Conservation (phyloP, 768 basidiomycete species). For the Suillus subluteus region DNA sequence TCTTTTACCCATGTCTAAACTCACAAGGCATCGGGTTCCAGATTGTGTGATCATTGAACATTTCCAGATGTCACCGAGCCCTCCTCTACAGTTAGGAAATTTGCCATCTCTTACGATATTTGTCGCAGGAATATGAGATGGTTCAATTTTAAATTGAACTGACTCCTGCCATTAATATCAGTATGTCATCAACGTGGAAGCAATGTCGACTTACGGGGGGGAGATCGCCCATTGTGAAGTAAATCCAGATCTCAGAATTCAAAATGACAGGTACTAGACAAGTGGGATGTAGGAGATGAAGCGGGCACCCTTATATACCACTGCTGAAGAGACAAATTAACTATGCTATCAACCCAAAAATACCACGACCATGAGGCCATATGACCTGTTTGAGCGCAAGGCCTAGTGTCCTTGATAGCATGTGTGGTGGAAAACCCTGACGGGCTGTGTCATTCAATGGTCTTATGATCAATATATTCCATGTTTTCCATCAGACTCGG, state of each 20-base stretch:
- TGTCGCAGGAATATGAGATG: background rate
- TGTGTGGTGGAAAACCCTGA: background rate
- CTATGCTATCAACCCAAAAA: background rate
- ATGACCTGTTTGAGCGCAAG: background rate
- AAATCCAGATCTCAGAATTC: background rate
- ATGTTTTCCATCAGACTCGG: background rate
- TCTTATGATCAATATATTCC: background rate
- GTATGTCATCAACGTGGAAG: background rate
- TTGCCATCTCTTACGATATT: background rate
- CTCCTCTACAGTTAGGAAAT: background rate
- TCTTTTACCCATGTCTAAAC: background rate
- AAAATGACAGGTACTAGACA: background rate
- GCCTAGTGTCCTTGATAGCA: background rate
- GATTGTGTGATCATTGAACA: conserved; percentile 1
- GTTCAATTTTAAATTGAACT: conserved; percentile 3
- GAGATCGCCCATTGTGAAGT: background rate
- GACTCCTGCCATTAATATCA: background rate
- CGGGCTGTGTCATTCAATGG: background rate
- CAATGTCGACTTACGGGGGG: background rate
- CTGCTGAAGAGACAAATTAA: background rate
- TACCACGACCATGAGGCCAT: background rate
- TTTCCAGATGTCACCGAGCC: conserved; percentile 15
- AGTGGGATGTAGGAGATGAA: background rate
- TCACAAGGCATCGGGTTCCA: background rate
- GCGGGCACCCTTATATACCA: background rate